Percentiles rank a stretch among this genome's conserved stretches.
These are phyloP conservation scores for Seminavis robusta DNA, from an alignment of 108 stramenopile genomes.

Conservation along the genomic window DNA sequence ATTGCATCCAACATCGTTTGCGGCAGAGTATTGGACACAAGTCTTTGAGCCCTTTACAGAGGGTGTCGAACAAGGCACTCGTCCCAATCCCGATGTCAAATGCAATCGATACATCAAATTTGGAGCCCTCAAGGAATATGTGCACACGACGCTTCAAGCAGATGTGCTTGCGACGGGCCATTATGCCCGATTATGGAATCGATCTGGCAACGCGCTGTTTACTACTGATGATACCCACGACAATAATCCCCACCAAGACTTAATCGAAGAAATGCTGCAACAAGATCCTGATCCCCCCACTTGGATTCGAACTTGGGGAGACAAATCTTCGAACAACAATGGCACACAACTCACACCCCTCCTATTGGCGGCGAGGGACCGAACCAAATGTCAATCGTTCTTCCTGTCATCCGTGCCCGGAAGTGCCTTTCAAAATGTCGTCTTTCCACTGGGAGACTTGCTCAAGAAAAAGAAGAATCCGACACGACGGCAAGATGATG, in stretches of 20 bases:
- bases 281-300: constrained; percentile 5
- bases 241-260: neutral
- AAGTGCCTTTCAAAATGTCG: constrained; percentile 62
- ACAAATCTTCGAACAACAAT: constrained; percentile 21
- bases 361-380: constrained; percentile 73
- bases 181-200: constrained; percentile 80
- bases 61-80: constrained; percentile 38
- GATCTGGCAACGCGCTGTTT: constrained; percentile 7
- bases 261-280: constrained; percentile 15
- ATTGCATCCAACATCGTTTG: constrained; percentile 71
- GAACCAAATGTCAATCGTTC: constrained; percentile 92
- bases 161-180: constrained; percentile 86
- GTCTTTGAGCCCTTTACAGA: constrained; percentile 91
- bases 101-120: constrained; percentile 95
- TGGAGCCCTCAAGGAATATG: constrained; percentile 75
- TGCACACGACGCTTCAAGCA: constrained; percentile 24
- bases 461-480: constrained; percentile 41
- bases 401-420: constrained; percentile 80
- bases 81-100: constrained; percentile 90
- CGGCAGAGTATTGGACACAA: constrained; percentile 85
- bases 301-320: constrained; percentile 8
- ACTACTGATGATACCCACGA: neutral
- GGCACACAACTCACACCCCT: constrained; percentile 28
- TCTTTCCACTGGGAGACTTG: constrained; percentile 88
- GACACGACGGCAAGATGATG: no score